A percentile compares a stretch with the other conserved stretches of the same genome.
These are phyloP conservation scores for Alternaria arbusti DNA, from an alignment of 2,329 filamentous ascomycete genomes.

Conservation along the genomic window DNA sequence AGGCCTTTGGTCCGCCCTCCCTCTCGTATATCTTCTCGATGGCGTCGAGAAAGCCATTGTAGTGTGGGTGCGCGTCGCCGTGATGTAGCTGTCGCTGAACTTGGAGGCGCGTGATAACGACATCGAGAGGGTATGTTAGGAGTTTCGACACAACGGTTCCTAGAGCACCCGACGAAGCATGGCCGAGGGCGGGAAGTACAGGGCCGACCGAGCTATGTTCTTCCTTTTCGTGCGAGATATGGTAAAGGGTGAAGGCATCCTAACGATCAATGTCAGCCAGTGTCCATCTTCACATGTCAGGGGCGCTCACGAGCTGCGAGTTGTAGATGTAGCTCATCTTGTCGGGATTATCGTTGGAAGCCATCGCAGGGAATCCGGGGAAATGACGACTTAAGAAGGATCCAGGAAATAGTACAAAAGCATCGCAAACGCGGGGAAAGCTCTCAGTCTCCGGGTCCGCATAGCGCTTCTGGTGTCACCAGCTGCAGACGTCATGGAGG, in stretches of 20 bases:
- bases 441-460: slow-evolving; percentile 23
- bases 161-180: slow-evolving; percentile 79
- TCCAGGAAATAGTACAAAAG: neutral
- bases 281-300: neutral
- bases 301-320: slow-evolving; percentile 50
- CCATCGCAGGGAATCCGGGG: slow-evolving; percentile 6
- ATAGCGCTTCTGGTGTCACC: slow-evolving; percentile 21
- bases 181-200: slow-evolving; percentile 75
- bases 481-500: slow-evolving; percentile 31
- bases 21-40: slow-evolving; percentile 71
- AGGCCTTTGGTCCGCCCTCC: slow-evolving; percentile 72
- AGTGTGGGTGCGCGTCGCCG: slow-evolving; percentile 56
- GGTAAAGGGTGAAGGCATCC: slow-evolving; percentile 53
- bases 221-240: slow-evolving; percentile 48
- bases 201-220: slow-evolving; percentile 47
- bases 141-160: slow-evolving; percentile 82
- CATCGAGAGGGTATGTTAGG: slow-evolving; percentile 78
- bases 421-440: slow-evolving; percentile 31
- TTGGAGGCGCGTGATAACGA: slow-evolving; percentile 82
- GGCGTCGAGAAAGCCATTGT: slow-evolving; percentile 72
- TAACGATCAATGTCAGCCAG: slow-evolving; percentile 13
- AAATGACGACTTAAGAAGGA: neutral
- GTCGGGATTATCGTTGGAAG: slow-evolving; percentile 12
- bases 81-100: slow-evolving; percentile 69
- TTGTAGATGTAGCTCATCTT: slow-evolving; percentile 50